phyloP scores from a whole-genome alignment of 495 filamentous ascomycete species.

The Ascobolus immersus region DNA sequence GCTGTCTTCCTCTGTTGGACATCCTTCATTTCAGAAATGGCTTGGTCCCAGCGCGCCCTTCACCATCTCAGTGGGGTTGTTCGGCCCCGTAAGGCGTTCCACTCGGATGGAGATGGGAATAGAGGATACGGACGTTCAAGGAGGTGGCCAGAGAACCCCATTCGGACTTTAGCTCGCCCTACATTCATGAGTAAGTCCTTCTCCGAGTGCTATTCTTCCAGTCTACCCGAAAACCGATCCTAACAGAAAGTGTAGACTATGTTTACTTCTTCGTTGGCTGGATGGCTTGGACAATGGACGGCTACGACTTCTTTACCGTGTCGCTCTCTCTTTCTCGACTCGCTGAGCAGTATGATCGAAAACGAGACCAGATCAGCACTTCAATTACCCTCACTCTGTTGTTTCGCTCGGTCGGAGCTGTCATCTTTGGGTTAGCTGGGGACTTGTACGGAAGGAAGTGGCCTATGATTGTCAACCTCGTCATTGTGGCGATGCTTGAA shows the following conservation, averaged over 20 bases:
- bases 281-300: slow-evolving; percentile 18
- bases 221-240: neutral
- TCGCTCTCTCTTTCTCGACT: slow-evolving; percentile 46
- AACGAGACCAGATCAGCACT: slow-evolving; percentile 34
- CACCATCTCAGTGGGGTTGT: too few species aligned
- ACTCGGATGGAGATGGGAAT: too few species aligned
- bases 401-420: slow-evolving; percentile 43
- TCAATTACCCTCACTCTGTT: slow-evolving; percentile 53
- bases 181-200: neutral
- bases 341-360: slow-evolving; percentile 37
- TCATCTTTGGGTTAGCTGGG: slow-evolving; percentile 42
- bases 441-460: slow-evolving; percentile 59
- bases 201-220: neutral
- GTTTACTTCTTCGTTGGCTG: slow-evolving; percentile 16
- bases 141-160: too few species aligned
- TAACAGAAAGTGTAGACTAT: slow-evolving; percentile 12
- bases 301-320: slow-evolving; percentile 45
- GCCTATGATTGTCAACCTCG: slow-evolving; percentile 52
- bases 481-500: slow-evolving; percentile 31
- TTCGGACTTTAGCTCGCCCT: neutral
- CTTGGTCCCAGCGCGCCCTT: too few species aligned
- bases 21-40: too few species aligned
- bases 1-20: too few species aligned
- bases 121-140: too few species aligned
- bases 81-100: too few species aligned